phyloP scores from a whole-genome alignment of 306 rosid genomes.

The Argentina anserina region DNA sequence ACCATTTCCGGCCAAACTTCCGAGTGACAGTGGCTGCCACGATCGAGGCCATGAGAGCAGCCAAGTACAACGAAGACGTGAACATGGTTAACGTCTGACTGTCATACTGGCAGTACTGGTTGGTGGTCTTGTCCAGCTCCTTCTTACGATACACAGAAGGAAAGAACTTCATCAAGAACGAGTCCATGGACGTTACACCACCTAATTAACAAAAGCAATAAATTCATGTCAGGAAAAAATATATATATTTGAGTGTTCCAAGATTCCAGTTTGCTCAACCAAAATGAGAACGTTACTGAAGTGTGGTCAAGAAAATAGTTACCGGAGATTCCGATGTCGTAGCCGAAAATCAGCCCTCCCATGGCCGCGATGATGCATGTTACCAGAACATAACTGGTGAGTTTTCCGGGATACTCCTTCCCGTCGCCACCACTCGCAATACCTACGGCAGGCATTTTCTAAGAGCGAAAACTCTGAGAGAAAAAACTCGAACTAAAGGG shows the following conservation, averaged over 20 bases:
- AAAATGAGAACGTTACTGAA: neutral
- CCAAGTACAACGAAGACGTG: constrained; percentile 85
- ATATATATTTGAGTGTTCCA: neutral
- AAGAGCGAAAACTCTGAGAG: neutral
- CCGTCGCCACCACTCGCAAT: constrained; percentile 28
- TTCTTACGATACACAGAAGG: constrained; percentile 64
- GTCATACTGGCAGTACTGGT: constrained; percentile 83
- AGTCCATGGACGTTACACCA: constrained; percentile 89
- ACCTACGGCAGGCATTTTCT: constrained; percentile 66
- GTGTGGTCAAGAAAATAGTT: neutral
- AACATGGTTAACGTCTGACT: constrained; percentile 69
- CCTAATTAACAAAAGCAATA: constrained; percentile 33
- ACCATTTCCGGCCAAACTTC: constrained; percentile 60
- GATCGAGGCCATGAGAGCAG: constrained; percentile 75
- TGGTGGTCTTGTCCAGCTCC: constrained; percentile 10
- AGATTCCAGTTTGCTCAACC: neutral
- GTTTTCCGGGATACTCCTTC: constrained; percentile 63
- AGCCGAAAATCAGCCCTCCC: constrained; percentile 97
- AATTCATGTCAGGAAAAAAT: neutral
- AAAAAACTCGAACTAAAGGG: neutral
- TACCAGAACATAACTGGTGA: constrained; percentile 58
- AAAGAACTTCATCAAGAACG: constrained; percentile 66
- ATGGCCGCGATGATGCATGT: constrained; percentile 89
- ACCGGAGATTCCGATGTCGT: constrained; percentile 97
- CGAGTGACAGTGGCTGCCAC: constrained; percentile 74